A percentile compares a stretch with the other conserved stretches of the same genome.
Evolutionary conservation across 768 basidiomycete genomes (phyloP).

Genomic region (Lentinula boryana): DNA sequence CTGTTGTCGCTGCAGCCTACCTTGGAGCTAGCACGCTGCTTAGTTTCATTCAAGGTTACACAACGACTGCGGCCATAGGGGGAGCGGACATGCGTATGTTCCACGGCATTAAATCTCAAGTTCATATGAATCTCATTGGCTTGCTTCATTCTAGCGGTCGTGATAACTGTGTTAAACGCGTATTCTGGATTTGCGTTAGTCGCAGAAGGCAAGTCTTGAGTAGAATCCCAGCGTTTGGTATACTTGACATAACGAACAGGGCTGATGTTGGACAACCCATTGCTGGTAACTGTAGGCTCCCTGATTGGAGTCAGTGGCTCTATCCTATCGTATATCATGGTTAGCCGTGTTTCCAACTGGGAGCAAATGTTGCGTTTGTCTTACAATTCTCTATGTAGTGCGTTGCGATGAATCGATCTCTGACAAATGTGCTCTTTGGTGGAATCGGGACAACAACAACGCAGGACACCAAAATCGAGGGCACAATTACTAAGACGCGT

Average conservation of each 20-base stretch:
- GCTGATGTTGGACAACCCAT: constrained; percentile 85
- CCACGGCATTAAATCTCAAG: neutral
- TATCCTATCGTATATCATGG: constrained; percentile 92
- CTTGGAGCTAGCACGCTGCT: constrained; percentile 66
- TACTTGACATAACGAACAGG: constrained; percentile 26
- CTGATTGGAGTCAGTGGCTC: constrained; percentile 88
- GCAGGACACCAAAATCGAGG: constrained; percentile 75
- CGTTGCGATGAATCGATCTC: constrained; percentile 86
- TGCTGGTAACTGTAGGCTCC: constrained; percentile 79
- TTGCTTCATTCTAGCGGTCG: constrained; percentile 51
- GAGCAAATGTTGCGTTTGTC: neutral
- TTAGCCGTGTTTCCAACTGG: constrained; percentile 22
- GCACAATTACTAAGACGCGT: constrained; percentile 68
- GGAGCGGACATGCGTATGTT: constrained; percentile 85
- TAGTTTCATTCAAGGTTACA: constrained; percentile 83
- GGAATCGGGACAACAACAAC: constrained; percentile 61
- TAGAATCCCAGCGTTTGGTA: neutral
- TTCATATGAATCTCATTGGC: constrained; percentile 8
- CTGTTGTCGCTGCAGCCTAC: constrained; percentile 72
- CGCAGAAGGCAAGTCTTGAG: constrained; percentile 50
- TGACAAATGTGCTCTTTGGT: constrained; percentile 83
- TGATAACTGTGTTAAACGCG: constrained; percentile 87
- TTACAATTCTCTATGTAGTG: constrained; percentile 43
- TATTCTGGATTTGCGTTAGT: constrained; percentile 90
- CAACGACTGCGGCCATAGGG: constrained; percentile 87